Evolutionary conservation across 257 asterid species (phyloP).

Genomic region (Solanum bulbocastanum): DNA sequence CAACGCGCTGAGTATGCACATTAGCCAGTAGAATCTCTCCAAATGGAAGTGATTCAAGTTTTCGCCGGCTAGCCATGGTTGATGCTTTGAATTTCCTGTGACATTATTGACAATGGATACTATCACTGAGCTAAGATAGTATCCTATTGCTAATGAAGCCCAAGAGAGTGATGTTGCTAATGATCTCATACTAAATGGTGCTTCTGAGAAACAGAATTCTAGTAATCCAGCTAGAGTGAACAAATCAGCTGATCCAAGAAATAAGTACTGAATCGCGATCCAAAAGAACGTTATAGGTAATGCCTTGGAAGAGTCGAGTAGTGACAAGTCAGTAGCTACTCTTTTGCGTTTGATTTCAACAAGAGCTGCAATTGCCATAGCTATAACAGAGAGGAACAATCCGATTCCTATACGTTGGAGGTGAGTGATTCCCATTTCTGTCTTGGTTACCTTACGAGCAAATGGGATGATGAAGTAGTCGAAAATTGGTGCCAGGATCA

Average conservation of each 20-base stretch:
- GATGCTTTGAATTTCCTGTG: slow-evolving; percentile 35
- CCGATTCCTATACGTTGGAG: slow-evolving; percentile 74
- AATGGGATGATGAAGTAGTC: slow-evolving; percentile 72
- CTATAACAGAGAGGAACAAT: slow-evolving; percentile 44
- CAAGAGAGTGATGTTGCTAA: slow-evolving; percentile 77
- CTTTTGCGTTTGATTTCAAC: slow-evolving; percentile 65
- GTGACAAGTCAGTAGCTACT: slow-evolving; percentile 24
- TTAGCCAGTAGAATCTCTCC: slow-evolving; percentile 83
- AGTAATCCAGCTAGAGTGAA: slow-evolving; percentile 77
- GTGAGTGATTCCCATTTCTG: slow-evolving; percentile 66
- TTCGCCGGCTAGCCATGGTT: slow-evolving; percentile 59
- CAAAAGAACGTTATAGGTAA: slow-evolving; percentile 68
- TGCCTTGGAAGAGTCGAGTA: slow-evolving; percentile 30
- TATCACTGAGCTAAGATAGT: slow-evolving; percentile 61
- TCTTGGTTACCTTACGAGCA: slow-evolving; percentile 37
- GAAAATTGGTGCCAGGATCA: slow-evolving; percentile 66
- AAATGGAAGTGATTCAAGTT: slow-evolving; percentile 56
- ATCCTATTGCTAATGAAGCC: slow-evolving; percentile 86
- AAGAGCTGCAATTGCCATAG: slow-evolving; percentile 68
- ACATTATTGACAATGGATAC: slow-evolving; percentile 63
- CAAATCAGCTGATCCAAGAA: slow-evolving; percentile 87
- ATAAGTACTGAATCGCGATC: slow-evolving; percentile 75
- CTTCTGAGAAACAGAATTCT: slow-evolving; percentile 93
- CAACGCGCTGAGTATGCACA: slow-evolving; percentile 65
- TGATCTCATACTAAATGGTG: slow-evolving; percentile 75